A percentile compares a stretch with the other conserved stretches of the same genome.
Evolutionary conservation across 1,284 basidiomycete species (phyloP).

Genomic region (Ganoderma lucidum): DNA sequence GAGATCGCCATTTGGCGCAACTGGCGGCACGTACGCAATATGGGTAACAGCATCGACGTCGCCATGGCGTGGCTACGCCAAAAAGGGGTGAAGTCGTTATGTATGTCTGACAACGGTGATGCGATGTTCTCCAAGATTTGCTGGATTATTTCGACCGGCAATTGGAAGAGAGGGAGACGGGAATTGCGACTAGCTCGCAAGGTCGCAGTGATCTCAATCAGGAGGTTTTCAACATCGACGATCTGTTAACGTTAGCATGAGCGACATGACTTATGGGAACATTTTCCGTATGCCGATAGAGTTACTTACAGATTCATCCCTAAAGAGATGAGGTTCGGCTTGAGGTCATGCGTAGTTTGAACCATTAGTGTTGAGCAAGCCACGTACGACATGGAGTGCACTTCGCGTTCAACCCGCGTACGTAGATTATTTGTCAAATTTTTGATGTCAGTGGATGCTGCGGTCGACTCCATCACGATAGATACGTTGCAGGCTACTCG

Average conservation of each 20-base stretch:
- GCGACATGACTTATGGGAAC: background rate
- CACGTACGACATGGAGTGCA: background rate
- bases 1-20: background rate
- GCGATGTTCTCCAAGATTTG: background rate
- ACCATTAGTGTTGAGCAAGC: background rate
- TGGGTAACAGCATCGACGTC: background rate
- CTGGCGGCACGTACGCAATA: background rate
- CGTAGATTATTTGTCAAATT: background rate
- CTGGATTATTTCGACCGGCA: slow-evolving; percentile 4
- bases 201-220: background rate
- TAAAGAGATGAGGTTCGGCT: background rate
- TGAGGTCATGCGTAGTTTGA: background rate
- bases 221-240: background rate
- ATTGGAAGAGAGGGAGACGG: background rate
- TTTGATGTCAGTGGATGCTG: background rate
- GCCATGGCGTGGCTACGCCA: background rate
- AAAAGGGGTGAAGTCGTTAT: background rate
- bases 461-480: background rate
- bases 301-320: background rate
- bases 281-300: background rate
- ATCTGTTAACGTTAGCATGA: background rate
- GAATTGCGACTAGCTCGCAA: background rate
- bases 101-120: background rate
- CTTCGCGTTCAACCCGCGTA: background rate
- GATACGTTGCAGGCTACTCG: too few relatives aligned